phyloP scores from a whole-genome alignment of 2,329 filamentous ascomycete species.

The Neocucurbitaria cava region DNA sequence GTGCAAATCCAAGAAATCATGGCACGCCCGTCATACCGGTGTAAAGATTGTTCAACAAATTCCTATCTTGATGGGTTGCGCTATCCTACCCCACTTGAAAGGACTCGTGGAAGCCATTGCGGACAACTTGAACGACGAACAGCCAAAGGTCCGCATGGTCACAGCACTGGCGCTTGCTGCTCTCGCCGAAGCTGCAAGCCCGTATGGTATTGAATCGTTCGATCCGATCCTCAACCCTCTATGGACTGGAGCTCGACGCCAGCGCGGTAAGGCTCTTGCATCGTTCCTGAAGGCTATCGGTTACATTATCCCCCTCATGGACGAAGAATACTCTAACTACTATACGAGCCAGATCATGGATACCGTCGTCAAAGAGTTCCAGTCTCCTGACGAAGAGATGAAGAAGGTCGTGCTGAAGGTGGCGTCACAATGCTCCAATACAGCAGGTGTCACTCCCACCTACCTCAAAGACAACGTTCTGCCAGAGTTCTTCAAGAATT shows the following conservation, averaged over 20 bases:
- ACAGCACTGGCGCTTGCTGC: conserved; percentile 95
- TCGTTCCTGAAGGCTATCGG: conserved; percentile 97
- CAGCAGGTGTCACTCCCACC: conserved; percentile 90
- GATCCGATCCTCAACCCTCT: conserved; percentile 96
- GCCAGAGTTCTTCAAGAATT: conserved; percentile 97
- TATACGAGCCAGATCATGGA: conserved; percentile 99
- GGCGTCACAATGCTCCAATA: conserved; percentile 92
- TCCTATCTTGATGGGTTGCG: conserved; percentile 97
- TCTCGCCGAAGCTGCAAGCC: conserved; percentile 92
- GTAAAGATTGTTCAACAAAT: conserved; percentile 99
- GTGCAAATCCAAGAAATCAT: conserved; percentile 97
- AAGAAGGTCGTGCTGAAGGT: conserved; percentile 99
- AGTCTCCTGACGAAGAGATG: conserved; percentile 98
- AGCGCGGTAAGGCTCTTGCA: conserved; percentile 93
- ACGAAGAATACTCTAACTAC: conserved; percentile 99
- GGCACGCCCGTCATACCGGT: conserved; percentile 96
- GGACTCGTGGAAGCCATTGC: conserved; percentile 96
- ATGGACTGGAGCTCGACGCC: conserved; percentile 95
- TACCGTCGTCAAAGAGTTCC: conserved; percentile 93
- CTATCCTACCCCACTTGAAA: conserved; percentile 92
- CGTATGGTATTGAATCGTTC: conserved; percentile 98
- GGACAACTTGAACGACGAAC: conserved; percentile 94
- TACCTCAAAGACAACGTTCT: conserved; percentile 96
- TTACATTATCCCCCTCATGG: conserved; percentile 98
- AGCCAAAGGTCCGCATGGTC: conserved; percentile 96